A percentile compares a stretch with the other conserved stretches of the same genome.
phyloP scores from a whole-genome alignment of 306 rosid species.

The Arachis stenosperma region DNA sequence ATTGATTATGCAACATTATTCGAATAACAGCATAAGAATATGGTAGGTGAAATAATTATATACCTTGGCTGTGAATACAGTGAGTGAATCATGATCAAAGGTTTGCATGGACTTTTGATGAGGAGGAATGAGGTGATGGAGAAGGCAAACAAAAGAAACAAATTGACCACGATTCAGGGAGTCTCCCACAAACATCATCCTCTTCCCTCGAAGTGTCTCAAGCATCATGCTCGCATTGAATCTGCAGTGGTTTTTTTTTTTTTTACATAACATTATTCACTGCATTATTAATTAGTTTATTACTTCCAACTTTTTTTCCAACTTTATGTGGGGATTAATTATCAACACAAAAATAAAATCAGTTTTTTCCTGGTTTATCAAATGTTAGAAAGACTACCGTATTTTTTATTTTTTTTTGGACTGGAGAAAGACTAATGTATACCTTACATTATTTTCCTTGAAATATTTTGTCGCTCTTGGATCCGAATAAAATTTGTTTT shows the following conservation, averaged over 20 bases:
- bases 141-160: slow-evolving; percentile 88
- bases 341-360: no score
- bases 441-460: no score
- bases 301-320: no score
- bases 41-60: slow-evolving; percentile 31
- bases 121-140: slow-evolving; percentile 72
- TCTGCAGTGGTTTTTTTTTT: slow-evolving; percentile 43
- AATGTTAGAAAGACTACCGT: no score
- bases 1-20: no score
- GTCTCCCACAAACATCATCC: slow-evolving; percentile 96
- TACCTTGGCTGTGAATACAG: slow-evolving; percentile 90
- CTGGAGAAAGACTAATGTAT: no score
- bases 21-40: no score
- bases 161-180: slow-evolving; percentile 93
- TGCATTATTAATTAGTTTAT: not conserved
- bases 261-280: not conserved
- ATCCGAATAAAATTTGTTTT: no score
- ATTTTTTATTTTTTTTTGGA: no score
- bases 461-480: no score
- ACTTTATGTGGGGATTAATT: no score
- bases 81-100: slow-evolving; percentile 64
- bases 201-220: slow-evolving; percentile 83
- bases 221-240: slow-evolving; percentile 87
- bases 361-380: no score
- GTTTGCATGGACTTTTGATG: slow-evolving; percentile 90